These are phyloP conservation scores for Phytophthora hybrid DNA, from an alignment of 352 stramenopile species.

Conservation along the genomic window DNA sequence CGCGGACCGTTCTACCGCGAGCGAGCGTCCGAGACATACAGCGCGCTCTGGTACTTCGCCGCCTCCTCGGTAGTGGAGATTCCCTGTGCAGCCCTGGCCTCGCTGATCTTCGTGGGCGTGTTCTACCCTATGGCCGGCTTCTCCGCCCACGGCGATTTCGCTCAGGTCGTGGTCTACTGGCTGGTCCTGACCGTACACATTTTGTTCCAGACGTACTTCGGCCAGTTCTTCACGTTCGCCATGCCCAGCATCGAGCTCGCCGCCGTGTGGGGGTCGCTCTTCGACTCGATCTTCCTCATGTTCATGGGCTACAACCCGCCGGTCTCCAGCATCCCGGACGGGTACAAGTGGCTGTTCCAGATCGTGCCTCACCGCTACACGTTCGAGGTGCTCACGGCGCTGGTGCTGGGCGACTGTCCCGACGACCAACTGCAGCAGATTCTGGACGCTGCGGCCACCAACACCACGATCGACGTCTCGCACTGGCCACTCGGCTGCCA, in stretches of 20 bases:
- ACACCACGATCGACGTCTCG: constrained; percentile 40
- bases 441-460: constrained; percentile 24
- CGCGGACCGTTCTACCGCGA: constrained; percentile 93
- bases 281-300: constrained; percentile 66
- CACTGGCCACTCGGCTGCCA: constrained; percentile 65
- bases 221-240: constrained; percentile 73
- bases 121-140: constrained; percentile 91
- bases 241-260: constrained; percentile 60
- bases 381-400: constrained; percentile 46
- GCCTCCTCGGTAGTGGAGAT: constrained; percentile 84
- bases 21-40: constrained; percentile 91
- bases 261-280: constrained; percentile 47
- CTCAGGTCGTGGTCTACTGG: constrained; percentile 53
- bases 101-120: constrained; percentile 49
- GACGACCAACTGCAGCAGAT: constrained; percentile 47
- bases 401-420: constrained; percentile 56
- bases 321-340: constrained; percentile 45
- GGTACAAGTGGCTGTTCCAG: constrained; percentile 60
- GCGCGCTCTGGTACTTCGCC: constrained; percentile 80
- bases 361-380: constrained; percentile 53
- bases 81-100: constrained; percentile 75
- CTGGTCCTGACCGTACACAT: constrained; percentile 47
- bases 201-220: constrained; percentile 56
- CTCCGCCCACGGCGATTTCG: constrained; percentile 35
- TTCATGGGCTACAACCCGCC: constrained; percentile 64